Conservation (phyloP, 2,329 filamentous ascomycete species). For the Chalaropsis ovoidea region DNA sequence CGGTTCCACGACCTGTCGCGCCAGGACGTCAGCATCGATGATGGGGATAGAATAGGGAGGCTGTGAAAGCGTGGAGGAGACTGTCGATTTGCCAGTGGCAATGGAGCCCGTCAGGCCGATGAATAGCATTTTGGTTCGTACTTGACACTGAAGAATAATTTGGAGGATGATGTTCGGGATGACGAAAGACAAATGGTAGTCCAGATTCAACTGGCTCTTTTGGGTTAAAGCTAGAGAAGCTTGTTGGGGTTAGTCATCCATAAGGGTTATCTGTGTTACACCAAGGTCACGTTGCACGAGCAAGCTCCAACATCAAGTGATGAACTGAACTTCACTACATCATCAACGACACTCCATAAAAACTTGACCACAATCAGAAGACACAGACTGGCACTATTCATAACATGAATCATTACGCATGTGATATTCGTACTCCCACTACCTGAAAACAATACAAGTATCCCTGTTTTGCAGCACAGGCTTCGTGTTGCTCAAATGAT, state of each 20-base stretch:
- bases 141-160: neutral
- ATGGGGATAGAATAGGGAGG: slow-evolving; percentile 79
- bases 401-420: neutral
- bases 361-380: neutral
- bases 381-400: neutral
- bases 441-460: neutral
- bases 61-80: slow-evolving; percentile 69
- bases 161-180: neutral
- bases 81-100: slow-evolving; percentile 95
- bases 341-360: neutral
- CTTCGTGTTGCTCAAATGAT: neutral
- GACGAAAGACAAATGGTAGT: no score
- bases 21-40: slow-evolving; percentile 86
- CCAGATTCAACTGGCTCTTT: no score
- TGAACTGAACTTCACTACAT: neutral
- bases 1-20: slow-evolving; percentile 87
- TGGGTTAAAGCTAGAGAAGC: neutral
- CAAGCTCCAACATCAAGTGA: neutral
- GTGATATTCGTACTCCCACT: neutral
- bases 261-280: neutral
- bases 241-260: neutral
- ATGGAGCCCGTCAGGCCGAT: slow-evolving; percentile 95
- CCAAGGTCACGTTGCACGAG: neutral
- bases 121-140: slow-evolving; percentile 59
- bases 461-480: neutral